Conservation (phyloP, 2,329 filamentous ascomycete species). For the Aspergillus quadricinctus region DNA sequence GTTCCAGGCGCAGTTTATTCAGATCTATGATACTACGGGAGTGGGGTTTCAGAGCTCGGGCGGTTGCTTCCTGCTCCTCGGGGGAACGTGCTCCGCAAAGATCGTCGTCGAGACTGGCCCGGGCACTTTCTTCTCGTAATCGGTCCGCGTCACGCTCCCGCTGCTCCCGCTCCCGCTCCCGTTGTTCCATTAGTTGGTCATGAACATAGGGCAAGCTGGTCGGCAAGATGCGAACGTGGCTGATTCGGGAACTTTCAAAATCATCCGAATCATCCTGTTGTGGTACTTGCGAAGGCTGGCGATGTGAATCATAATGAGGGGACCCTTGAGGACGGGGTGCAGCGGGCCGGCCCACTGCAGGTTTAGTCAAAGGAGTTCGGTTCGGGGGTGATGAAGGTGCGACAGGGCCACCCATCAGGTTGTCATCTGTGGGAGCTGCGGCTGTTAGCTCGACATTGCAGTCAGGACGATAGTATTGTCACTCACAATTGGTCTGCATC, state of each 20-base stretch:
- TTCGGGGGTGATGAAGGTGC: constrained; percentile 29
- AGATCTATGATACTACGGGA: constrained; percentile 66
- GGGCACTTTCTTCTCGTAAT: constrained; percentile 43
- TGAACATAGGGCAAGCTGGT: constrained; percentile 89
- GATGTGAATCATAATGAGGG: constrained; percentile 22
- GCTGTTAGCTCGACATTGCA: constrained; percentile 8
- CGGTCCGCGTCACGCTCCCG: constrained; percentile 23
- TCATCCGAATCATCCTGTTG: constrained; percentile 25
- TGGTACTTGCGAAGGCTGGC: constrained; percentile 20
- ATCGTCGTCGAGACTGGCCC: constrained; percentile 16
- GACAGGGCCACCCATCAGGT: constrained; percentile 23
- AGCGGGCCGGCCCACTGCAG: constrained; percentile 14
- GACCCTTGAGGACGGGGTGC: constrained; percentile 17
- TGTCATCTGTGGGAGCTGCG: constrained; percentile 36
- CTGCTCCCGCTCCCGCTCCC: constrained; percentile 31
- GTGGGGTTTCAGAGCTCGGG: constrained; percentile 79
- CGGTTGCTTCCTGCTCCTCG: constrained; percentile 77
- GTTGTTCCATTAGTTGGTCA: constrained; percentile 75
- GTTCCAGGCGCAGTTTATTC: constrained; percentile 56
- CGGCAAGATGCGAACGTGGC: constrained; percentile 86
- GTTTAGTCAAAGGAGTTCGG: constrained; percentile 14
- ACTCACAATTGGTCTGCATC: constrained; percentile 90
- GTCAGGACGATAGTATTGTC: background rate
- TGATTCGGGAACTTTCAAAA: constrained; percentile 56
- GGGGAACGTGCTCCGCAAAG: constrained; percentile 33